Base-by-base conservation (phyloP, 495 filamentous ascomycete species). In the Podospora conica region DNA sequence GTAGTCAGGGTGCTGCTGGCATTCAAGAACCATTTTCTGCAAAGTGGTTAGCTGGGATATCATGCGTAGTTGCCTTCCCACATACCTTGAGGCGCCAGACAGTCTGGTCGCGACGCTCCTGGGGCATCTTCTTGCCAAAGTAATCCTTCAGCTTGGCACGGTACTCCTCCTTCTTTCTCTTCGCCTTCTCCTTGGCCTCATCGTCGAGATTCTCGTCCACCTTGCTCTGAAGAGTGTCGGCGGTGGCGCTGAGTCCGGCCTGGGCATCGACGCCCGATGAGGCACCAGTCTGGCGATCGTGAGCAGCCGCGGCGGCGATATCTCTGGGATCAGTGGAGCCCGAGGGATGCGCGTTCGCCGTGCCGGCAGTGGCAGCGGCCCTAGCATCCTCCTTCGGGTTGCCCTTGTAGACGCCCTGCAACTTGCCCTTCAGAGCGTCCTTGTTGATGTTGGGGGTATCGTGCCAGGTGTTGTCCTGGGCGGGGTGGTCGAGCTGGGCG, bases 1-100 rank as follows among this genome's bases (percentile, higher is more conserved):
- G 75, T 98, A 98, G 68, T 98, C 95, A 60, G 88, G 86, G 73
- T 97, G 95, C 53, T 92, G 88, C 75, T 98, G 95, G 64, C 96
- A 90, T 81, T 98, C 95, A 63, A 97, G 83, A 25, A 98, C 79
- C 91, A 98, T 96, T 85, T 97, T 98, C 87, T 82, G 48, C 27
- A 22, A 60, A 77, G 66, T n/a, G 24, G 12, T 57, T 22, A 67
- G 53, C 58, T 27, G 2, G 12, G 11, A 28, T 11, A 2, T 55
- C 12, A 9, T 20, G 29, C 3, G 6, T 24, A 8, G 20, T 15
- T 31, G 31, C 18, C n/a, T 15, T 21, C 6, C 21, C 21, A 22
- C 75, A 23, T 69, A 79, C 79, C 76, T 97, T 98, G 65, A 98
- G 76, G 58, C 95, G 90, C 84, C 87, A 97, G 71, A 97, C 87